phyloP scores from a whole-genome alignment of 1,139 yeast genomes.

The Blastobotrys elegans region DNA sequence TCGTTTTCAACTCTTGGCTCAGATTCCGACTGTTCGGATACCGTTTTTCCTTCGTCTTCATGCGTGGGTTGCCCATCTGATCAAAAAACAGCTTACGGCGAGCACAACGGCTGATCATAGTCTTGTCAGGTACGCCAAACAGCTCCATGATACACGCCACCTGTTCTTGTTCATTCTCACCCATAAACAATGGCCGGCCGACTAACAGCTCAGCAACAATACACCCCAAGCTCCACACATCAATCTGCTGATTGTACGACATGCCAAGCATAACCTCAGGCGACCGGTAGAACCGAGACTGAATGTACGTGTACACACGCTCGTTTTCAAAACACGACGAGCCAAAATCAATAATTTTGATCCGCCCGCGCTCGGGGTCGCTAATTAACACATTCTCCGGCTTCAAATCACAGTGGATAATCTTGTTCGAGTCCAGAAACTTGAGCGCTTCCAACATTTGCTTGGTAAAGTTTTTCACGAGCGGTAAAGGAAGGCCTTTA shows the following conservation, averaged over 20 bases:
- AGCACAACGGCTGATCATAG: slow-evolving; percentile 37
- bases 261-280: slow-evolving; percentile 88
- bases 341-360: slow-evolving; percentile 95
- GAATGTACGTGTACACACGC: slow-evolving; percentile 87
- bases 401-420: slow-evolving; percentile 85
- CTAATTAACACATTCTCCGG: slow-evolving; percentile 89
- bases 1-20: slow-evolving; percentile 25
- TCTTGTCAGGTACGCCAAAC: slow-evolving; percentile 55
- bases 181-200: slow-evolving; percentile 67
- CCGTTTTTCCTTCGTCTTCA: slow-evolving; percentile 33
- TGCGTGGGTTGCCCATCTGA: slow-evolving; percentile 39
- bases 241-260: slow-evolving; percentile 62
- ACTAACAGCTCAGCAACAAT: slow-evolving; percentile 60
- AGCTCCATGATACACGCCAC: slow-evolving; percentile 53
- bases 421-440: slow-evolving; percentile 51
- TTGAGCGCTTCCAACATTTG: slow-evolving; percentile 58
- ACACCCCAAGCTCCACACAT: slow-evolving; percentile 77
- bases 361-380: slow-evolving; percentile 76
- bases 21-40: slow-evolving; percentile 31
- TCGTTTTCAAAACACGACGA: slow-evolving; percentile 90
- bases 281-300: slow-evolving; percentile 89
- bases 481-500: slow-evolving; percentile 52
- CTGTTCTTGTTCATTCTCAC: slow-evolving; percentile 64
- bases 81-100: slow-evolving; percentile 40
- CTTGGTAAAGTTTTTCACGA: slow-evolving; percentile 47